Percentiles rank a stretch among this genome's conserved stretches.
These are phyloP conservation scores for Scedosporium aurantiacum DNA, from an alignment of 2,329 filamentous ascomycete genomes.

Conservation along the genomic window DNA sequence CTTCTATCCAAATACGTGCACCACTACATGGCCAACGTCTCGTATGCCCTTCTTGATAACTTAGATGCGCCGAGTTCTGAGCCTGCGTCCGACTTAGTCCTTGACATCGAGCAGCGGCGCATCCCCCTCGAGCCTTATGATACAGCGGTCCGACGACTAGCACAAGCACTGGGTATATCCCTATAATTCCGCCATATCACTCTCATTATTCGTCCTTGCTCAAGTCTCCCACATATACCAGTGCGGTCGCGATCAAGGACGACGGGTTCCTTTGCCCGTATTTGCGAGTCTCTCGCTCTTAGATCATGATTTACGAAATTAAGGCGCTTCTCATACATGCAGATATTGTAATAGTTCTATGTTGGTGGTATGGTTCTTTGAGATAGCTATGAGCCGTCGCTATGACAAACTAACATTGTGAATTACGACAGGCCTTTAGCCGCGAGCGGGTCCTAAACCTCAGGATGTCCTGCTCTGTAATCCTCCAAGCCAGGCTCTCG, in stretches of 20 bases:
- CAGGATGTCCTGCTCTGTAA: neutral
- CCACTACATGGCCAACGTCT: neutral
- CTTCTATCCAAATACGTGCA: neutral
- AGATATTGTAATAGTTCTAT: neutral
- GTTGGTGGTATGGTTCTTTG: neutral
- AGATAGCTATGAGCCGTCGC: neutral
- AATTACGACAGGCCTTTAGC: neutral
- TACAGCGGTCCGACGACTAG: neutral
- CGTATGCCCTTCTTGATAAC: neutral
- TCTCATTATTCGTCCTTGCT: neutral
- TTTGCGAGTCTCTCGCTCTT: neutral
- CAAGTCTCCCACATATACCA: neutral
- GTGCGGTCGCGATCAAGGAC: neutral
- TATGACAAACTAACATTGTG: neutral
- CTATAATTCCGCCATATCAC: neutral
- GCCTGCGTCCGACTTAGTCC: neutral
- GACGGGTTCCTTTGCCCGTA: neutral
- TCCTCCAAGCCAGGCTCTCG: too few relatives aligned
- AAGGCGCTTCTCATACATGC: neutral
- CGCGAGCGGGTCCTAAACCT: neutral
- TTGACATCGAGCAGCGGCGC: neutral
- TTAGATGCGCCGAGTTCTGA: neutral
- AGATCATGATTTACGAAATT: neutral
- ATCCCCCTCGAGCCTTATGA: neutral
- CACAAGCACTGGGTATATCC: neutral